Evolutionary conservation across 2,329 filamentous ascomycete species (phyloP).

Genomic region (Cladophialophora bantiana): DNA sequence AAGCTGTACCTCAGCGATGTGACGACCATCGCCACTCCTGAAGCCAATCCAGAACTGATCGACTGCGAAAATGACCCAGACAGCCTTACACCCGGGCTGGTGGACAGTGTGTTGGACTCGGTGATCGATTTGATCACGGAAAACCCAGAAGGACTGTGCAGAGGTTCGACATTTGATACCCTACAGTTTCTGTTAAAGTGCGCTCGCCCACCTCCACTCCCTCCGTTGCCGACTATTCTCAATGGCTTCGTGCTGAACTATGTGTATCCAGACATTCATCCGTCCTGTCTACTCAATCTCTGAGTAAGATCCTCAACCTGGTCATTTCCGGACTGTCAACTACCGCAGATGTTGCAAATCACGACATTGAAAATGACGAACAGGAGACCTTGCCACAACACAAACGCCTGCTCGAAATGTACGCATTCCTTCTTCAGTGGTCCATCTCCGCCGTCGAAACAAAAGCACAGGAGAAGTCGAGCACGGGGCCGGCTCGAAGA

Average conservation of each 20-base stretch:
- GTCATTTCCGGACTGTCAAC: conserved; percentile 84
- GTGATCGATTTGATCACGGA: conserved; percentile 93
- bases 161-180: conserved; percentile 83
- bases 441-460: conserved; percentile 92
- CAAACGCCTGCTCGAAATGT: conserved; percentile 90
- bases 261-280: conserved; percentile 78
- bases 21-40: conserved; percentile 78
- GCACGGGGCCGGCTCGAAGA: conserved; percentile 72
- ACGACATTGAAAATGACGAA: conserved; percentile 89
- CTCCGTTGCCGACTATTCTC: conserved; percentile 24
- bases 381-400: conserved; percentile 86
- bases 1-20: conserved; percentile 98
- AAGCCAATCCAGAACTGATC: conserved; percentile 80
- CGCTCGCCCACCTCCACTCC: conserved; percentile 62
- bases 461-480: conserved; percentile 89
- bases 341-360: conserved; percentile 83
- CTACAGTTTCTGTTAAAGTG: conserved; percentile 97
- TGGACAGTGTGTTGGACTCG: conserved; percentile 86
- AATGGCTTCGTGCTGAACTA: conserved; percentile 67
- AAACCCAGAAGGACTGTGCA: conserved; percentile 85
- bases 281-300: conserved; percentile 77
- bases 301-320: conserved; percentile 92
- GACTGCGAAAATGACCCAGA: conserved; percentile 95
- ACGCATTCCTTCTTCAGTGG: conserved; percentile 94
- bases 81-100: conserved; percentile 74